Evolutionary conservation across 1,284 basidiomycete genomes (phyloP).

Genomic region (Cutaneotrichosporon dermatis): DNA sequence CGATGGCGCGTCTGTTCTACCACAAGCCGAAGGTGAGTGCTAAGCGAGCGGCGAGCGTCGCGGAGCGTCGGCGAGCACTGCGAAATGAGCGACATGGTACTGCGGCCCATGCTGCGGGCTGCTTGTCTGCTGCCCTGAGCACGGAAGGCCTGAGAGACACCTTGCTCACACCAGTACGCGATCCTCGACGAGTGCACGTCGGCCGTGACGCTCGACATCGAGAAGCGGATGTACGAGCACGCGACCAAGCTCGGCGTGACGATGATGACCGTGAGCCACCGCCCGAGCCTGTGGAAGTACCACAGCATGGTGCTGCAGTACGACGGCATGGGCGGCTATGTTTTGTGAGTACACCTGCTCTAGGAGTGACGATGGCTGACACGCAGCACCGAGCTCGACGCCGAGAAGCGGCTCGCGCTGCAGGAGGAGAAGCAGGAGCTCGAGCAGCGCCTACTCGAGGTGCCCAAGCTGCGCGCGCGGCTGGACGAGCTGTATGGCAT

Average conservation of each 20-base stretch:
- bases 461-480: constrained; percentile 76
- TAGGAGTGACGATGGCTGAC: not conserved
- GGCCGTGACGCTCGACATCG: constrained; percentile 87
- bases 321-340: constrained; percentile 57
- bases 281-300: constrained; percentile 91
- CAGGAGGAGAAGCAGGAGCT: constrained; percentile 90
- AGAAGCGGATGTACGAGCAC: constrained; percentile 92
- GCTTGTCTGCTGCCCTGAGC: too few relatives aligned
- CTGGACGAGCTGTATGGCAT: constrained; percentile 64
- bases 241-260: constrained; percentile 79
- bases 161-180: constrained; percentile 60
- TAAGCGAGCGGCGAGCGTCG: not conserved
- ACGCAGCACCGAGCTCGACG: constrained; percentile 76
- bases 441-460: constrained; percentile 72
- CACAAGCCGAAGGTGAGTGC: constrained; percentile 68
- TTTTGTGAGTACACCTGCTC: constrained; percentile 57
- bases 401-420: constrained; percentile 81
- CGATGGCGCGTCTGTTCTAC: constrained; percentile 95
- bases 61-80: too few relatives aligned
- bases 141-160: too few relatives aligned
- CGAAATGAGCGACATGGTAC: too few relatives aligned
- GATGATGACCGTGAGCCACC: constrained; percentile 83
- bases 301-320: constrained; percentile 89
- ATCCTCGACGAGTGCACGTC: constrained; percentile 95
- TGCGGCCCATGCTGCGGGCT: too few relatives aligned